Evolutionary conservation across 78 protist species (phyloP).

Genomic region (Pigoraptor vietnamica): DNA sequence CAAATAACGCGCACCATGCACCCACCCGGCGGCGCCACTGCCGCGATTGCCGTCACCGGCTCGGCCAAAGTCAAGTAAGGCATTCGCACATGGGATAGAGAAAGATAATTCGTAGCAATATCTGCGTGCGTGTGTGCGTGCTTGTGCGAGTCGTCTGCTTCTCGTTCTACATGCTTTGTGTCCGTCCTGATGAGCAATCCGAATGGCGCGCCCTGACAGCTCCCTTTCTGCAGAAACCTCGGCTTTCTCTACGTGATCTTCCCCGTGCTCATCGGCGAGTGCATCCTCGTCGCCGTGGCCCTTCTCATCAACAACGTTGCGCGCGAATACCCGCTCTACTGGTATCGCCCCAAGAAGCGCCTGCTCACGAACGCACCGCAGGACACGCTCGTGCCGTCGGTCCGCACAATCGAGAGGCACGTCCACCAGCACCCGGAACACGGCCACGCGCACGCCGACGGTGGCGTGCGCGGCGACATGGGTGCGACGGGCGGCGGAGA

Average conservation of each 20-base stretch:
- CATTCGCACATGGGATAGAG: neutral
- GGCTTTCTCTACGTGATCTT: slow-evolving; percentile 27
- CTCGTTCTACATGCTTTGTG: too few relatives aligned
- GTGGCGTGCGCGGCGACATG: too few relatives aligned
- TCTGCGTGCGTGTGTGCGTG: neutral
- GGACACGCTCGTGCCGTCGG: neutral
- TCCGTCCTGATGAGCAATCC: too few relatives aligned
- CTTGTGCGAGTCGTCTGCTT: too few relatives aligned
- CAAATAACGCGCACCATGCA: slow-evolving; percentile 43
- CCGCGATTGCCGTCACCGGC: slow-evolving; percentile 32
- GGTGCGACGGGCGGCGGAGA: too few relatives aligned
- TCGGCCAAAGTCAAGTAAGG: neutral
- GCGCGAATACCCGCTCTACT: neutral
- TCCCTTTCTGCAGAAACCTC: slow-evolving; percentile 5
- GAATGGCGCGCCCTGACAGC: too few relatives aligned
- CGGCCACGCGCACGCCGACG: too few relatives aligned
- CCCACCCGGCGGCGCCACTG: slow-evolving; percentile 69
- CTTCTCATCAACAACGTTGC: slow-evolving; percentile 35
- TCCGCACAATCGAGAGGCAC: neutral
- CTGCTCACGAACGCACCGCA: neutral
- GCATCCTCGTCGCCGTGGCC: slow-evolving; percentile 29
- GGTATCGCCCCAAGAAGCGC: neutral
- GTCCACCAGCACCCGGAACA: neutral
- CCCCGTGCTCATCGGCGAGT: slow-evolving; percentile 33
- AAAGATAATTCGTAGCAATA: too few relatives aligned